These are phyloP conservation scores for Penicillium flavigenum DNA, from an alignment of 495 filamentous ascomycete genomes.

Conservation along the genomic window DNA sequence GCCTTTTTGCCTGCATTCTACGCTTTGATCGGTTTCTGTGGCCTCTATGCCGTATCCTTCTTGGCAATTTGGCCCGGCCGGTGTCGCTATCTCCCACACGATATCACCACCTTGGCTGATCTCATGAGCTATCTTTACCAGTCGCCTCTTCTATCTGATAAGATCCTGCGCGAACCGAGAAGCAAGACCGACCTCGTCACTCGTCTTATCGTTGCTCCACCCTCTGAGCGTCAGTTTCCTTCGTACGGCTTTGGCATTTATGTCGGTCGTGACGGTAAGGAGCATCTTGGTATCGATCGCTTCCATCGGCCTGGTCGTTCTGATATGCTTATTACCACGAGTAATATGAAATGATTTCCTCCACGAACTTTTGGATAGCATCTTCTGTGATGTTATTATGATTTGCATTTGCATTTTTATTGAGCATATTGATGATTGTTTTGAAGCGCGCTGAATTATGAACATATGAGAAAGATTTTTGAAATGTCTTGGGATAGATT, in stretches of 20 bases:
- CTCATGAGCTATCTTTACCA: conserved; percentile 73
- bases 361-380: neutral
- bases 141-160: conserved; percentile 65
- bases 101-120: conserved; percentile 68
- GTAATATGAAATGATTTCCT: conserved; percentile 30
- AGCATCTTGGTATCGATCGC: conserved; percentile 66
- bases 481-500: neutral
- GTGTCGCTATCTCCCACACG: conserved; percentile 64
- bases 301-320: conserved; percentile 47
- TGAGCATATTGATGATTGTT: conserved; percentile 16
- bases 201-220: conserved; percentile 51
- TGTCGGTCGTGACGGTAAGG: conserved; percentile 58
- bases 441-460: neutral
- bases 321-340: conserved; percentile 48
- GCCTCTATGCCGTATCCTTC: conserved; percentile 65
- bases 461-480: conserved; percentile 1
- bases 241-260: conserved; percentile 64
- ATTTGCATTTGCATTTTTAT: conserved; percentile 17
- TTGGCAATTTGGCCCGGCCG: conserved; percentile 56
- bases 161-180: conserved; percentile 58
- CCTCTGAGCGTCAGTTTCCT: conserved; percentile 48
- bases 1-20: conserved; percentile 68
- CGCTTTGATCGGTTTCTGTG: conserved; percentile 63
- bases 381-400: conserved; percentile 11
- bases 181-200: conserved; percentile 64